These are phyloP conservation scores for Solanum sitiens DNA, from an alignment of 257 asterid species.

Conservation along the genomic window DNA sequence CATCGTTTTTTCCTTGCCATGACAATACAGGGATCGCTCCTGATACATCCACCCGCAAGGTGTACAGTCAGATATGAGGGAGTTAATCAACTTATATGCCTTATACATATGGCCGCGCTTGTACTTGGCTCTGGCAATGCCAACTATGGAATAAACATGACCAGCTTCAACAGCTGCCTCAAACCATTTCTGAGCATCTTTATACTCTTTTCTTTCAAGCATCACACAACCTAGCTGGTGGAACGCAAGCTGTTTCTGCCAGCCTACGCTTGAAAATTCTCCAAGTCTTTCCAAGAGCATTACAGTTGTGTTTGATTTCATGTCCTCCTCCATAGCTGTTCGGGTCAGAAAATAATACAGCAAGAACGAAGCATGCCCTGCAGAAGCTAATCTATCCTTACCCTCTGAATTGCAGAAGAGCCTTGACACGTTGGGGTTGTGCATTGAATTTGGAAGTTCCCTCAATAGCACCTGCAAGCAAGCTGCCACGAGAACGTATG, in stretches of 20 bases:
- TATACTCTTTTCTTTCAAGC: constrained; percentile 81
- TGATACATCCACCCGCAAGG: constrained; percentile 98
- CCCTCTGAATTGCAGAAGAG: constrained; percentile 65
- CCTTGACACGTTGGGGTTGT: constrained; percentile 34
- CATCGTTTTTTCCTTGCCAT: constrained; percentile 58
- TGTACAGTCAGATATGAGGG: constrained; percentile 52
- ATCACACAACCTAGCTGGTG: constrained; percentile 92
- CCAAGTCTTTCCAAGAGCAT: constrained; percentile 80
- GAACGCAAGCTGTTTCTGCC: constrained; percentile 75
- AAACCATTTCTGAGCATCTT: constrained; percentile 95
- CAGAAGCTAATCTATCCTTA: constrained; percentile 36
- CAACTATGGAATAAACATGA: constrained; percentile 71
- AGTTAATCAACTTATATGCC: constrained; percentile 70
- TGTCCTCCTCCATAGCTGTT: constrained; percentile 71
- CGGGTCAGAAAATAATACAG: constrained; percentile 66
- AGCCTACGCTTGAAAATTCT: constrained; percentile 50
- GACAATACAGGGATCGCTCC: constrained; percentile 71
- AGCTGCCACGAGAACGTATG: constrained; percentile 81
- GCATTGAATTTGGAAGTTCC: constrained; percentile 75
- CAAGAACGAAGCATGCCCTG: constrained; percentile 74
- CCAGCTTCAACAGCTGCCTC: constrained; percentile 59
- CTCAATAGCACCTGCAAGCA: constrained; percentile 85
- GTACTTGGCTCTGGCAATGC: constrained; percentile 68
- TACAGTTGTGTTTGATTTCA: constrained; percentile 62
- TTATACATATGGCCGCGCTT: constrained; percentile 79